These are phyloP conservation scores for Tephrocybe sp. DNA, from an alignment of 768 basidiomycete species.

Conservation along the genomic window DNA sequence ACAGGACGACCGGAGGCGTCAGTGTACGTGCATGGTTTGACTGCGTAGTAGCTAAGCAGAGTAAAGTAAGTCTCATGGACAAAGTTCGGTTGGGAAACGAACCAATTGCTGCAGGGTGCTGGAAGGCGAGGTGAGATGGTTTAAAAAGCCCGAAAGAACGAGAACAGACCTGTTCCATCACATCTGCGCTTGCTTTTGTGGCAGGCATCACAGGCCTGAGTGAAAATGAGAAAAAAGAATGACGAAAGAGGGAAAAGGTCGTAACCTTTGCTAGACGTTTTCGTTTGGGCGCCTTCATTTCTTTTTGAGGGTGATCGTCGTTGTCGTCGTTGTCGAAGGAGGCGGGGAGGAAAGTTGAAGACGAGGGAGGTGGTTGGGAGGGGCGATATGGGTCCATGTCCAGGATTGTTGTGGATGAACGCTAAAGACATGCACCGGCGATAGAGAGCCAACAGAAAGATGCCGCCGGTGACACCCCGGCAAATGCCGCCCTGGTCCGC, in stretches of 20 bases:
- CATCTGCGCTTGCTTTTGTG: conserved; percentile 85
- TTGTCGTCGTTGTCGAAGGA: conserved; percentile 28
- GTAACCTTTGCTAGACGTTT: conserved; percentile 55
- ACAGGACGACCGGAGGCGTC: conserved; percentile 80
- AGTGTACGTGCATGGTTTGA: conserved; percentile 79
- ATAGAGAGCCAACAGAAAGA: conserved; percentile 21
- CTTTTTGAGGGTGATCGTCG: conserved; percentile 28
- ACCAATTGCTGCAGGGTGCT: conserved; percentile 88
- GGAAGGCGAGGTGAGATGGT: conserved; percentile 18
- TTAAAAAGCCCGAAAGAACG: conserved; percentile 11
- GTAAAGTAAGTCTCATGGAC: conserved; percentile 11
- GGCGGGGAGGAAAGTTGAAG: conserved; percentile 22
- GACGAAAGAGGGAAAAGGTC: not conserved
- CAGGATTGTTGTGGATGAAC: conserved; percentile 19
- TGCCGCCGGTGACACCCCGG: conserved; percentile 33
- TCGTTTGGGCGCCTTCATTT: conserved; percentile 52
- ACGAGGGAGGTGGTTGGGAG: conserved; percentile 21
- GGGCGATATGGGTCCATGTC: conserved; percentile 39
- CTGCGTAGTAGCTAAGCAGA: conserved; percentile 68
- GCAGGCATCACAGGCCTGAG: conserved; percentile 75
- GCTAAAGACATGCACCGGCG: conserved; percentile 21
- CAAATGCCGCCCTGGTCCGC: conserved; percentile 22
- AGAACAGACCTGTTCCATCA: conserved; percentile 74
- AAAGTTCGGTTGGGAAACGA: conserved; percentile 20
- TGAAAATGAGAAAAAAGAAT: conserved; percentile 14